A percentile compares a stretch with the other conserved stretches of the same genome.
Conservation (phyloP, 2,329 filamentous ascomycete genomes). For the Xylariomycetidae sp. region DNA sequence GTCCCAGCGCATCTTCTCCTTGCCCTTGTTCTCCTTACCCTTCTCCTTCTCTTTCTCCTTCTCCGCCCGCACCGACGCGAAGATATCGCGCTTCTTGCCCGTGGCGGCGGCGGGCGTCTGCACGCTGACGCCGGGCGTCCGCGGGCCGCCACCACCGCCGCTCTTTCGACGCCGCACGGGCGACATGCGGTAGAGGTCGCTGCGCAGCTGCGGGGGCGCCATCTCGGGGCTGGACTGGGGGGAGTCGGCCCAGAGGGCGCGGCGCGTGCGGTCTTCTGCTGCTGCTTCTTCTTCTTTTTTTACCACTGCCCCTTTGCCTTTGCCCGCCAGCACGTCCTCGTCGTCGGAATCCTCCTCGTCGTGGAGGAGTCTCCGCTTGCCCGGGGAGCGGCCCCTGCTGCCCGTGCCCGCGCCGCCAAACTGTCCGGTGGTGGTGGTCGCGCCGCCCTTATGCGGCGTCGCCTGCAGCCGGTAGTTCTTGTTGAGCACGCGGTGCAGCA, state of each 20-base stretch:
- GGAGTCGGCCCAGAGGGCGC: conserved; percentile 46
- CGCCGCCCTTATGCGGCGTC: conserved; percentile 64
- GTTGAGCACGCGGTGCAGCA: conserved; percentile 88
- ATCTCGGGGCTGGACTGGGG: conserved; percentile 71
- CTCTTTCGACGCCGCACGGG: conserved; percentile 40
- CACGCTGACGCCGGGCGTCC: conserved; percentile 80
- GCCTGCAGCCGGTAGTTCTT: conserved; percentile 93
- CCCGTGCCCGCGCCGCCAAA: too few relatives aligned
- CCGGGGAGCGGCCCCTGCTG: conserved; percentile 26
- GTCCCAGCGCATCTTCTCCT: conserved; percentile 63
- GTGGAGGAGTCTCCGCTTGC: conserved; percentile 11
- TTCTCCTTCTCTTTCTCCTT: conserved; percentile 18
- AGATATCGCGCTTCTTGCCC: conserved; percentile 44
- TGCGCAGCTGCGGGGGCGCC: conserved; percentile 73
- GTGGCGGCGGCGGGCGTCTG: conserved; percentile 61
- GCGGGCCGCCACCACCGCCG: conserved; percentile 40
- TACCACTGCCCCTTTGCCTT: neutral
- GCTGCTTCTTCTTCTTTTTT: conserved; percentile 7
- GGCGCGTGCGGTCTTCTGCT: conserved; percentile 27
- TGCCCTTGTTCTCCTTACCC: conserved; percentile 24
- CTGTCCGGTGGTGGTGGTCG: conserved; percentile 16
- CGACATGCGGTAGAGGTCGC: conserved; percentile 80
- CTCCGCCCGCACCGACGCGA: too few relatives aligned
- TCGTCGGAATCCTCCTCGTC: conserved; percentile 20
- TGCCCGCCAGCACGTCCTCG: too few relatives aligned